Percentiles rank a stretch among this genome's conserved stretches.
These are phyloP conservation scores for Ceratobasidium sp. DNA, from an alignment of 1,284 basidiomycete genomes.

Conservation along the genomic window DNA sequence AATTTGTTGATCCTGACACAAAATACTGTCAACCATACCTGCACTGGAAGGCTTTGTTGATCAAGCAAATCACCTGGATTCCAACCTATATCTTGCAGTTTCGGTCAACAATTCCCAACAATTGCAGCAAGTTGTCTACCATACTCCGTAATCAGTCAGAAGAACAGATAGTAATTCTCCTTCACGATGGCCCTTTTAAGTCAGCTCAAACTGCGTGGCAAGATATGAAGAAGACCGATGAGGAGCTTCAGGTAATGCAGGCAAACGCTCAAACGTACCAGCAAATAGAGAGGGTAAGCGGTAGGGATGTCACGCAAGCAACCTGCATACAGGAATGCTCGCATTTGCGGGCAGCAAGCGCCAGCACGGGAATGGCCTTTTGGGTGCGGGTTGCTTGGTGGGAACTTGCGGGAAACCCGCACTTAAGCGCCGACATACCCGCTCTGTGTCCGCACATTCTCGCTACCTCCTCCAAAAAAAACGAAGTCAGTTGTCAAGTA, in stretches of 20 bases:
- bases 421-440: too few relatives aligned
- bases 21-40: background rate
- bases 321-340: too few relatives aligned
- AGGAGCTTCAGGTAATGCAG: background rate
- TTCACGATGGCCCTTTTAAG: constrained; percentile 12
- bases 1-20: background rate
- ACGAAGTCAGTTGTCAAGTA: too few relatives aligned
- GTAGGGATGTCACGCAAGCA: too few relatives aligned
- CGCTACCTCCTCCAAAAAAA: too few relatives aligned
- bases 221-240: background rate
- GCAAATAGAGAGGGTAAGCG: background rate
- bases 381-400: too few relatives aligned
- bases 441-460: too few relatives aligned
- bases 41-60: constrained; percentile 5
- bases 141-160: background rate
- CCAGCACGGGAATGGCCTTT: too few relatives aligned
- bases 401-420: too few relatives aligned
- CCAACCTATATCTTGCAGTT: background rate
- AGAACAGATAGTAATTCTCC: background rate
- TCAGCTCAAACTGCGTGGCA: background rate
- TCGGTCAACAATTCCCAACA: constrained; percentile 6
- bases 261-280: background rate
- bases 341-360: too few relatives aligned
- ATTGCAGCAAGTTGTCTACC: background rate
- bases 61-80: constrained; percentile 8